Base-by-base conservation (phyloP, 345 rosid species). In the Odontarrhena argentea region DNA sequence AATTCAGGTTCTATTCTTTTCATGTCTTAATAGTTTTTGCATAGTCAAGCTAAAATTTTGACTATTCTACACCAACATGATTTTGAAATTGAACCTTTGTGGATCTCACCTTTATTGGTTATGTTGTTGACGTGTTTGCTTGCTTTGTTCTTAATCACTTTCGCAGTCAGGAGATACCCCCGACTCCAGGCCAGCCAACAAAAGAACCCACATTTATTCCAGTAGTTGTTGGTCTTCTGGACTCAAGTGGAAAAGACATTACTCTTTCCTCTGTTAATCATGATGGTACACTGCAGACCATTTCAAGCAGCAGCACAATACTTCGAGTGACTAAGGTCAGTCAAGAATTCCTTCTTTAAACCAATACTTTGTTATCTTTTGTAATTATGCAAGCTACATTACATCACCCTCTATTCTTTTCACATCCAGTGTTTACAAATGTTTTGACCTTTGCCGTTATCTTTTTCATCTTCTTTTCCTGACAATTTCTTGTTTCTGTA, bases 131-230 rank as follows among this genome's bases (percentile, higher is more conserved):
- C 28, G 24, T 65, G 55, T 69, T 41, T 13, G 2, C 8, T 46
- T 74, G 9, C 59, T 49, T 56, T 69, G 38, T 56, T 14, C 8
- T 43, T 56, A 70, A 44, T 45, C n/a, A 25, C 47, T 74, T 70
- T 59, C 34, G 28, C 77, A 94, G 99, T 69, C 99, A 94, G 82
- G 91, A 84, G 78, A 82, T 84, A 35, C 93, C 93, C 2, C 80
- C 91, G 1, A 91, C 96, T 64, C 92, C 99, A 2, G 97, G 97
- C 42, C 99, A 94, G 78, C 84, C 88, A 44, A 63, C 80, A 73
- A 94, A 94, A 75, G 97, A 94, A 48, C 85, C 96, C 24, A 91
- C 84, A 87, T 91, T 91, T 83, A 84, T 91, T 78, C 99, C 96
- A 3, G 83, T 94, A 51, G 85, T 77, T 9, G 68, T 87, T 37